Conservation (phyloP, 768 basidiomycete species). For the Phaeotremella skinneri region DNA sequence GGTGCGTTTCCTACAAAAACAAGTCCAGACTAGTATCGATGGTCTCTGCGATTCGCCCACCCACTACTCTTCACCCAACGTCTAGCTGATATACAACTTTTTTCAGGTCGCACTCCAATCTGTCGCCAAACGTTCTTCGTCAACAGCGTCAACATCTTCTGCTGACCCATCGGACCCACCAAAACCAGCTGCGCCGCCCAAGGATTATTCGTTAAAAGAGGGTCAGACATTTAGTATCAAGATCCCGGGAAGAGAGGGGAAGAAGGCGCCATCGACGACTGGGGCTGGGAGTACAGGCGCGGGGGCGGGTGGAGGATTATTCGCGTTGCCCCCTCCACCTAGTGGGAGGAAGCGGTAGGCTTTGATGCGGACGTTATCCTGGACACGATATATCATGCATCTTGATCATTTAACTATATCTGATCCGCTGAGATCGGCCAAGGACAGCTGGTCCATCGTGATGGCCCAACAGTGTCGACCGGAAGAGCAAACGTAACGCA, state of each 20-base stretch:
- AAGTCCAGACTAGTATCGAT: too few species aligned
- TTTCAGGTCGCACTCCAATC: conserved; percentile 64
- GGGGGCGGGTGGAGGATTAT: conserved; percentile 25
- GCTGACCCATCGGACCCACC: conserved; percentile 62
- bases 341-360: conserved; percentile 32
- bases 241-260: conserved; percentile 64
- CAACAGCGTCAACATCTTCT: conserved; percentile 33
- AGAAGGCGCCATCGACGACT: conserved; percentile 13
- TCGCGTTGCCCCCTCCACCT: conserved; percentile 45
- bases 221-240: conserved; percentile 90
- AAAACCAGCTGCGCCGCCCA: conserved; percentile 74
- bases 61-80: too few species aligned
- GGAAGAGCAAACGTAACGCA: too few species aligned
- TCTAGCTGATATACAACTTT: too few species aligned
- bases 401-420: too few species aligned
- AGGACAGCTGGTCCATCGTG: too few species aligned
- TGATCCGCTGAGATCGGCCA: too few species aligned
- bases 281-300: conserved; percentile 1
- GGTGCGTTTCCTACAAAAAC: conserved; percentile 63
- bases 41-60: too few species aligned
- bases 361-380: too few species aligned
- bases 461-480: too few species aligned
- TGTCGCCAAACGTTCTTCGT: conserved; percentile 55
- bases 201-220: conserved; percentile 90
- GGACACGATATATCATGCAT: too few species aligned